Evolutionary conservation across 176 grass and related monocot species (phyloP).

Genomic region (Tuctoria greenei): DNA sequence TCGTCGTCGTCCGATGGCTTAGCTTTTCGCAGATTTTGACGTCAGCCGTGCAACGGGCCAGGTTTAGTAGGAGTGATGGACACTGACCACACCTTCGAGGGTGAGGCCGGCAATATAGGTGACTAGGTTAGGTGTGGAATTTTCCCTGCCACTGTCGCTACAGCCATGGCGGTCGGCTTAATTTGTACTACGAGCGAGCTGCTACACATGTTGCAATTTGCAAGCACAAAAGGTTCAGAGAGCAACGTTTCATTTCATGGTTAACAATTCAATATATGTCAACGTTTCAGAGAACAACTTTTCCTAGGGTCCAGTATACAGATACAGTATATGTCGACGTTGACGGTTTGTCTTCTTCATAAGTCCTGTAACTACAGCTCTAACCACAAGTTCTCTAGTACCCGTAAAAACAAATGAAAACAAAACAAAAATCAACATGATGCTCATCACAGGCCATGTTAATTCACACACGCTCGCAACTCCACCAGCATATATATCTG

Average conservation of each 20-base stretch:
- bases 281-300: too few relatives aligned
- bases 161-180: slow-evolving; percentile 27
- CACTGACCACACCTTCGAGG: background rate
- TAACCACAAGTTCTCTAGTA: background rate
- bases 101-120: background rate
- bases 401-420: background rate
- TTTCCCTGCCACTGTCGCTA: slow-evolving; percentile 21
- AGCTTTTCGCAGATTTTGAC: background rate
- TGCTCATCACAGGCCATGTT: background rate
- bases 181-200: background rate
- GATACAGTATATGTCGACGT: background rate
- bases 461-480: background rate
- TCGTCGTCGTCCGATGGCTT: background rate
- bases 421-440: background rate
- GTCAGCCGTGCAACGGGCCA: background rate
- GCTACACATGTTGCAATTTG: background rate
- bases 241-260: background rate
- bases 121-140: slow-evolving; percentile 8
- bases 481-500: background rate
- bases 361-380: background rate
- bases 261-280: too few relatives aligned
- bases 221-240: background rate
- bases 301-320: background rate
- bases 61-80: too few relatives aligned
- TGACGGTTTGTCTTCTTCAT: background rate